Evolutionary conservation across 2,329 filamentous ascomycete species (phyloP).

Genomic region (Colletotrichum viniferum): DNA sequence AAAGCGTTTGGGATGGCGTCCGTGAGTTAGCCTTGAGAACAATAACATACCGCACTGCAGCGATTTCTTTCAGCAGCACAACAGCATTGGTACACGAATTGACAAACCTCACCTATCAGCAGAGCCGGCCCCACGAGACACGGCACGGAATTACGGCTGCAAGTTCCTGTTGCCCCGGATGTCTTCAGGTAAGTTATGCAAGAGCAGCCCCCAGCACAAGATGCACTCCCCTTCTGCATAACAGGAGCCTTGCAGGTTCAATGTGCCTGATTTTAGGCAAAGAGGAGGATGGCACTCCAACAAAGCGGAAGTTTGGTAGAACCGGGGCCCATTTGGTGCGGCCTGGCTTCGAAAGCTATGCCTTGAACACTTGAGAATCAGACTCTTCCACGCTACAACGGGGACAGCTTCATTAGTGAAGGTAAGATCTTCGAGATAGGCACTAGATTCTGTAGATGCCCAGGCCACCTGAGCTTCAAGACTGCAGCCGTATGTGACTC

Average conservation of each 20-base stretch:
- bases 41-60: constrained; percentile 12
- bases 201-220: neutral
- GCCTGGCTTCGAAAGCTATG: neutral
- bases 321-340: neutral
- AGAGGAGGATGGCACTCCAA: neutral
- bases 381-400: neutral
- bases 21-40: constrained; percentile 20
- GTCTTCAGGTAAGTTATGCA: constrained; percentile 9
- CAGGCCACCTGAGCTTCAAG: neutral
- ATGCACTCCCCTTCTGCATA: neutral
- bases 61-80: neutral
- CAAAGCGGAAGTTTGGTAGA: neutral
- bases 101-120: neutral
- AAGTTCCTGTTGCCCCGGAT: neutral
- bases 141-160: constrained; percentile 15
- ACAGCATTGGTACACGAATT: constrained; percentile 1
- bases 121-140: constrained; percentile 4
- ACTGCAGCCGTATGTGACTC: neutral
- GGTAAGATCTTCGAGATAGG: neutral
- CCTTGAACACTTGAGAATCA: neutral
- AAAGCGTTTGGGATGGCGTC: neutral
- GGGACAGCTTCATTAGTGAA: neutral
- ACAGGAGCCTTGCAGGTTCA: neutral
- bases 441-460: neutral
- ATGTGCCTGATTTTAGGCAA: neutral